Conservation (phyloP, 2,329 filamentous ascomycete species). For the Pseudogymnoascus sp. region DNA sequence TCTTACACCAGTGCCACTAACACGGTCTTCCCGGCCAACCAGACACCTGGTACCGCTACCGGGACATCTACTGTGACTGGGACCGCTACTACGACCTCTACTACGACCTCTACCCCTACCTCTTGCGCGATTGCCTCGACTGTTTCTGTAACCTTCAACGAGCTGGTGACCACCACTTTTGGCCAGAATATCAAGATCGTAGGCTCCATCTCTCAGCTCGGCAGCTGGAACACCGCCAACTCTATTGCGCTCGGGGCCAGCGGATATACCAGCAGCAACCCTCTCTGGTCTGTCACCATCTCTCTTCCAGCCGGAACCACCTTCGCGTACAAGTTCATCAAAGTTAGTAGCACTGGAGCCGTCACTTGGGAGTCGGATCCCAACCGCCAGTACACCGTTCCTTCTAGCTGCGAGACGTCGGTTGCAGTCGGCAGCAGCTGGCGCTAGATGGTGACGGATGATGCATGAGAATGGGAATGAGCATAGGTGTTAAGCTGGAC, state of each 20-base stretch:
- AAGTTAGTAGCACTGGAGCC: not conserved
- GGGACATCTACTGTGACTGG: not conserved
- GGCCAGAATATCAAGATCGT: constrained; percentile 58
- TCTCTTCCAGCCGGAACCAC: constrained; percentile 21
- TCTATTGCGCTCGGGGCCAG: constrained; percentile 48
- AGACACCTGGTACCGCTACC: too few relatives aligned
- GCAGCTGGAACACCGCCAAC: constrained; percentile 48
- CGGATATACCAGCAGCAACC: constrained; percentile 41
- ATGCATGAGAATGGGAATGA: too few relatives aligned
- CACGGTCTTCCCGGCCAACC: constrained; percentile 38
- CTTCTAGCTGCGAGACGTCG: too few relatives aligned
- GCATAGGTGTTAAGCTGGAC: too few relatives aligned
- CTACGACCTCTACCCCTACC: too few relatives aligned
- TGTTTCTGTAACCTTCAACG: constrained; percentile 39
- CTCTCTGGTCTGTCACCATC: constrained; percentile 36
- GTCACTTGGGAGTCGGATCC: not conserved
- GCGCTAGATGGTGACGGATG: too few relatives aligned
- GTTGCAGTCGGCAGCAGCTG: too few relatives aligned
- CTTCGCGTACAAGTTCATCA: not conserved
- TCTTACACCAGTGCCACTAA: constrained; percentile 39
- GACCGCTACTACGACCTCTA: not conserved
- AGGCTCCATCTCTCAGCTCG: constrained; percentile 50
- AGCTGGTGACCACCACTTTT: constrained; percentile 41
- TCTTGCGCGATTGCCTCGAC: too few relatives aligned
- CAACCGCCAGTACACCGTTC: not conserved